Percentiles rank a stretch among this genome's conserved stretches.
Conservation (phyloP, 2,329 filamentous ascomycete genomes). For the Chalara sp. region DNA sequence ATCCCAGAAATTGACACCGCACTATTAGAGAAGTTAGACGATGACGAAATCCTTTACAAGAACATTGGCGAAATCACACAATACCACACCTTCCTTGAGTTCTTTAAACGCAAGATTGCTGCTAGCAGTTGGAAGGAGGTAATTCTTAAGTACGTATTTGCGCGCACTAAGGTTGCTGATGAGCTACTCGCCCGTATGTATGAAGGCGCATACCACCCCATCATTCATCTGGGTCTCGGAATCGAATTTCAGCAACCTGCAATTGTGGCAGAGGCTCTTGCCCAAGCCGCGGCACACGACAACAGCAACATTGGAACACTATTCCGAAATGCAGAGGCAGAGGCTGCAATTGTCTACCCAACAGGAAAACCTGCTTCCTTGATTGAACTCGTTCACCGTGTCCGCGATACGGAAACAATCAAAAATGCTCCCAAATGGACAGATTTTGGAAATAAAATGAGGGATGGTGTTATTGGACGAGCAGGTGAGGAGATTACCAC, state of each 20-base stretch:
- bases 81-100: conserved; percentile 68
- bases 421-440: conserved; percentile 38
- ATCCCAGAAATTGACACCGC: conserved; percentile 37
- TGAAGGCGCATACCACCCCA: conserved; percentile 62
- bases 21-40: conserved; percentile 36
- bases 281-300: conserved; percentile 64
- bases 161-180: conserved; percentile 53
- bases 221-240: conserved; percentile 78
- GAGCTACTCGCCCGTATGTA: conserved; percentile 63
- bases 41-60: conserved; percentile 45
- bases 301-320: conserved; percentile 42
- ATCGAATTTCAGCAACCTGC: conserved; percentile 74
- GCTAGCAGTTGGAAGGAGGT: conserved; percentile 50
- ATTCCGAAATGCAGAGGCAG: conserved; percentile 44
- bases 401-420: conserved; percentile 48
- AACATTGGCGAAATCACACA: conserved; percentile 55
- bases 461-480: conserved; percentile 57
- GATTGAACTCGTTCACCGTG: conserved; percentile 53
- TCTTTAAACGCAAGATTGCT: conserved; percentile 68
- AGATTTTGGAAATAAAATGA: conserved; percentile 52
- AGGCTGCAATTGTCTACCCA: conserved; percentile 22
- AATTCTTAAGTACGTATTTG: conserved; percentile 61
- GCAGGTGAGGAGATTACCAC: conserved; percentile 54
- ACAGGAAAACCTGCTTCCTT: conserved; percentile 34
- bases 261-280: conserved; percentile 70